Base-by-base conservation (phyloP, 106 monocot species). In the Allium fistulosum region DNA sequence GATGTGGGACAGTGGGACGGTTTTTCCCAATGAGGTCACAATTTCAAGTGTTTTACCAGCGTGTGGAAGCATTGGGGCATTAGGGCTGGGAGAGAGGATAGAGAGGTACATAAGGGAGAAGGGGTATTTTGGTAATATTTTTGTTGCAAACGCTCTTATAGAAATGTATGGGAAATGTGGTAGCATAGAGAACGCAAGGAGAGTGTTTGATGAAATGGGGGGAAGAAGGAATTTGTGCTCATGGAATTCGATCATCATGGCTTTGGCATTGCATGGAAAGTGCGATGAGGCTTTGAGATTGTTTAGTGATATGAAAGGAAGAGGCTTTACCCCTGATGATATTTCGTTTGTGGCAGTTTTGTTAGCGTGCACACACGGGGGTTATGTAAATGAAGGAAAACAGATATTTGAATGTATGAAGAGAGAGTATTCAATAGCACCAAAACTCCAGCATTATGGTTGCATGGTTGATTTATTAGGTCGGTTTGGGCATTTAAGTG, bases 211-310 rank as follows among this genome's bases (percentile, higher is more conserved):
- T 26, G 85, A 81, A 57, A 78, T 92, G 60, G 80, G 80, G 0
- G 59, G 18, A 14, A 66, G 56, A 65, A 80, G 74, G 74, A 83
- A 92, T 51, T 26, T 85, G 17, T 88, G 84, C 67, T 83, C 85
- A 8, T 92, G 92, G 92, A 92, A 88, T 72, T 85, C 92, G 8
- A 92, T 92, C 88, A 88, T 92, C 50, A 75, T 83, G 76, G 85
- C 80, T 1, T 71, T 81, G 17, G 92, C 92, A 0, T 82, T 92
- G 62, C 84, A 88, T 70, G 88, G 92, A 11, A 76, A 65, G 57
- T 78, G 79, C 73, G 57, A 69, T 14, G 78, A 92, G 62, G 83
- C 73, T 9, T 69, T 92, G 12, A 61, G 75, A 22, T 80, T 88
- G 13, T 92, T 92, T 57, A 11, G 76, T 65, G 71, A 88, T 16